A percentile compares a stretch with the other conserved stretches of the same genome.
Conservation (phyloP, 176 grass and related monocot genomes). For the Juncus inflexus region DNA sequence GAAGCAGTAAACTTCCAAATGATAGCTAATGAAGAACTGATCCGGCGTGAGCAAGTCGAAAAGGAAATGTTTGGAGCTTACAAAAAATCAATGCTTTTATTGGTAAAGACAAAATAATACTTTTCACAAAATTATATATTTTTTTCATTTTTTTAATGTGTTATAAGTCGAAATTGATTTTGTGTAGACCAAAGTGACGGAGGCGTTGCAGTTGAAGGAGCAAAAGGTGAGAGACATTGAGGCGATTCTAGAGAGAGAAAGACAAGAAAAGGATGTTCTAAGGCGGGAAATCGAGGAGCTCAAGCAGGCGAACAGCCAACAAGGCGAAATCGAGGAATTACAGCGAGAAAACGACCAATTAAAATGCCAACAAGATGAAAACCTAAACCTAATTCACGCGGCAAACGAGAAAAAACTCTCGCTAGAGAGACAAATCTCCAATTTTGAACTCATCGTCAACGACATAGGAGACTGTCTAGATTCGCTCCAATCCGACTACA, state of each 20-base stretch:
- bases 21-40: constrained; percentile 29
- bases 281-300: constrained; percentile 33
- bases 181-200: constrained; percentile 25
- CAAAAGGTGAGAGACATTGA: constrained; percentile 27
- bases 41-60: constrained; percentile 28
- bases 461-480: background rate
- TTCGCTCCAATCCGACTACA: constrained; percentile 22
- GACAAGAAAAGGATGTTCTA: constrained; percentile 26
- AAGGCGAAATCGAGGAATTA: constrained; percentile 22
- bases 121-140: background rate
- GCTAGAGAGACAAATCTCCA: constrained; percentile 29
- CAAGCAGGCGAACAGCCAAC: constrained; percentile 6
- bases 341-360: constrained; percentile 18
- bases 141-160: background rate
- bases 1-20: constrained; percentile 35
- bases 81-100: constrained; percentile 25
- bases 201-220: constrained; percentile 27
- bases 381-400: constrained; percentile 26
- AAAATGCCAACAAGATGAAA: constrained; percentile 27
- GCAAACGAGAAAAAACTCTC: constrained; percentile 22
- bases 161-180: background rate
- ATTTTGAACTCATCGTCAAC: constrained; percentile 27
- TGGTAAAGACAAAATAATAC: constrained; percentile 32
- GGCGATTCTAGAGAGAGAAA: constrained; percentile 36
- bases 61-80: constrained; percentile 24